Evolutionary conservation across 2,329 filamentous ascomycete genomes (phyloP).

Genomic region (Xylariaceae sp.): DNA sequence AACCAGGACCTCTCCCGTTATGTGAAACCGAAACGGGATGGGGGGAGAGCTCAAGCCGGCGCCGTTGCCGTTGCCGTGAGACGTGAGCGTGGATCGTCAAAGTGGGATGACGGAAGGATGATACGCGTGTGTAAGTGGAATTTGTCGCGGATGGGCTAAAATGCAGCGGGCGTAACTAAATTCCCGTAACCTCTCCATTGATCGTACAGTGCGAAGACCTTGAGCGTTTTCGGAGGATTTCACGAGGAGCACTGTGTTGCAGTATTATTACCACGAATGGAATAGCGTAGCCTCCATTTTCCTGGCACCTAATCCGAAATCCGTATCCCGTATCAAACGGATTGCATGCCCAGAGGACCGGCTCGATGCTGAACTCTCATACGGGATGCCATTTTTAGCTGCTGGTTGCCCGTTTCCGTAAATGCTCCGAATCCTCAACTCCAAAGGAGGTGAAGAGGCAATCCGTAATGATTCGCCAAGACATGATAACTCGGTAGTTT

Average conservation of each 20-base stretch:
- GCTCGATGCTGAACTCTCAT: background rate
- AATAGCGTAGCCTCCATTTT: background rate
- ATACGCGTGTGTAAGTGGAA: background rate
- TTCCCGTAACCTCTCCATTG: too few relatives aligned
- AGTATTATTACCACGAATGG: background rate
- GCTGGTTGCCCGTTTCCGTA: background rate
- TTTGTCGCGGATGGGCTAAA: background rate
- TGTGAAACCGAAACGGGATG: background rate
- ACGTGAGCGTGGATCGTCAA: background rate
- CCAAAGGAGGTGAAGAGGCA: background rate
- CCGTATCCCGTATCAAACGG: too few relatives aligned
- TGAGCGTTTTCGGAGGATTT: background rate
- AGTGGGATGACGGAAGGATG: background rate
- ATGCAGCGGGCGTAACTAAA: background rate
- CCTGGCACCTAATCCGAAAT: too few relatives aligned
- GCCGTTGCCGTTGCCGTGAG: background rate
- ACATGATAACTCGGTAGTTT: background rate
- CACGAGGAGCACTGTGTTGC: background rate
- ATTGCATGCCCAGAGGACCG: background rate
- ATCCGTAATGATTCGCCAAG: background rate
- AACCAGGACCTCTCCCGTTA: background rate
- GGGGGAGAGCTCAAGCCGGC: background rate
- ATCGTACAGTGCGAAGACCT: background rate
- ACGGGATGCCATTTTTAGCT: background rate
- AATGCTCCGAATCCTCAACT: background rate